Percentiles rank a stretch among this genome's conserved stretches.
phyloP scores from a whole-genome alignment of 2,329 filamentous ascomycete genomes.

The Fusarium poae region DNA sequence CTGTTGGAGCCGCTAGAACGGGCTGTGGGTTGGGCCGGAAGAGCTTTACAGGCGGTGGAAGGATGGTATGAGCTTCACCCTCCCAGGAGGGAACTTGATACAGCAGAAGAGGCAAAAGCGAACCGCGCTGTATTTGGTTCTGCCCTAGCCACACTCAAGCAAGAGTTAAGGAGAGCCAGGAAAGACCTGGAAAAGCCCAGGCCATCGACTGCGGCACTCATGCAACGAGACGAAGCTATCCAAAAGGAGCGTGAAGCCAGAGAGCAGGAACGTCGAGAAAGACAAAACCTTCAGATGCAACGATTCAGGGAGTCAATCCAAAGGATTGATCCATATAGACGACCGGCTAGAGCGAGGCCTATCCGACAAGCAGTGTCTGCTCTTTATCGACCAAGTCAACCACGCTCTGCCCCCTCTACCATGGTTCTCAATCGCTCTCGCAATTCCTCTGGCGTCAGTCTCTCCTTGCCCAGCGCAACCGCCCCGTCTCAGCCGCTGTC shows the following conservation, averaged over 20 bases:
- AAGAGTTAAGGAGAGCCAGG: slow-evolving; percentile 25
- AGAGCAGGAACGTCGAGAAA: slow-evolving; percentile 4
- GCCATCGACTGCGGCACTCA: slow-evolving; percentile 10
- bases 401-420: slow-evolving; percentile 50
- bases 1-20: slow-evolving; percentile 33
- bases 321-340: slow-evolving; percentile 7
- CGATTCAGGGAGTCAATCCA: slow-evolving; percentile 41
- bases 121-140: slow-evolving; percentile 17
- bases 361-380: background rate
- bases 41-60: slow-evolving; percentile 30
- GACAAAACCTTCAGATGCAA: slow-evolving; percentile 30
- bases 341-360: background rate
- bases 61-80: slow-evolving; percentile 27
- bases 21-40: slow-evolving; percentile 32
- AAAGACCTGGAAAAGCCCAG: slow-evolving; percentile 11
- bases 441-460: slow-evolving; percentile 61
- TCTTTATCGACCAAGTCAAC: slow-evolving; percentile 20
- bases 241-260: slow-evolving; percentile 15
- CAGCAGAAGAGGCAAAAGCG: background rate
- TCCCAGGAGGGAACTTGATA: background rate
- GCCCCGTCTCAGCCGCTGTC: slow-evolving; percentile 1
- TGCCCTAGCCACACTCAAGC: background rate
- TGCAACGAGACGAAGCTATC: slow-evolving; percentile 22
- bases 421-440: slow-evolving; percentile 60
- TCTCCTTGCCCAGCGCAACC: slow-evolving; percentile 61